phyloP scores from a whole-genome alignment of 2,329 filamentous ascomycete genomes.

The Colletotrichum brevisporum region DNA sequence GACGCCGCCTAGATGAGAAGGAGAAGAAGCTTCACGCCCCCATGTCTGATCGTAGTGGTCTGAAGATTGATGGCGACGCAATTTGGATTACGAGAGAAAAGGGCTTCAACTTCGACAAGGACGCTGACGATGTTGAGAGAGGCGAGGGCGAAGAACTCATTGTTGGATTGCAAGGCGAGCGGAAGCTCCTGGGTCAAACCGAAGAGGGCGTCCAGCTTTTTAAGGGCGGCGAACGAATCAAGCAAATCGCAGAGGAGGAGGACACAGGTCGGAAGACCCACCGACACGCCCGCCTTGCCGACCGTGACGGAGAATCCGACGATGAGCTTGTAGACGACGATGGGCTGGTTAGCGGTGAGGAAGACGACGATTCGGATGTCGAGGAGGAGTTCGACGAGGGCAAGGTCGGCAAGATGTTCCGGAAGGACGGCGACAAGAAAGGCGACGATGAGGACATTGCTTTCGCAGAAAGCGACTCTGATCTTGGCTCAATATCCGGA shows the following conservation, averaged over 20 bases:
- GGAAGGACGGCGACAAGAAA: conserved; percentile 64
- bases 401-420: conserved; percentile 74
- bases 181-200: conserved; percentile 84
- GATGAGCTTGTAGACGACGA: conserved; percentile 62
- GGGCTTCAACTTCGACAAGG: conserved; percentile 81
- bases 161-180: conserved; percentile 86
- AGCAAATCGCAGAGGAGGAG: conserved; percentile 64
- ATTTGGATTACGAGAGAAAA: conserved; percentile 86
- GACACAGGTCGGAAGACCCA: conserved; percentile 74
- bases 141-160: conserved; percentile 98
- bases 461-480: conserved; percentile 97
- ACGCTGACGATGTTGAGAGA: conserved; percentile 77
- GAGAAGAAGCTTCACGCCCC: conserved; percentile 97
- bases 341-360: conserved; percentile 68
- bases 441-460: conserved; percentile 79
- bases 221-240: conserved; percentile 79
- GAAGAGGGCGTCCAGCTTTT: conserved; percentile 90
- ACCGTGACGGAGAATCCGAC: conserved; percentile 68
- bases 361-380: conserved; percentile 64
- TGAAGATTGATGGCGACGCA: conserved; percentile 96
- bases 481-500: conserved; percentile 87
- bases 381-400: conserved; percentile 71
- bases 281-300: conserved; percentile 70
- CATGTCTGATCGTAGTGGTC: conserved; percentile 97
- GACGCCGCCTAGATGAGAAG: conserved; percentile 91